A percentile compares a stretch with the other conserved stretches of the same genome.
Conservation (phyloP, 768 basidiomycete species). For the Tulasnella sp. region DNA sequence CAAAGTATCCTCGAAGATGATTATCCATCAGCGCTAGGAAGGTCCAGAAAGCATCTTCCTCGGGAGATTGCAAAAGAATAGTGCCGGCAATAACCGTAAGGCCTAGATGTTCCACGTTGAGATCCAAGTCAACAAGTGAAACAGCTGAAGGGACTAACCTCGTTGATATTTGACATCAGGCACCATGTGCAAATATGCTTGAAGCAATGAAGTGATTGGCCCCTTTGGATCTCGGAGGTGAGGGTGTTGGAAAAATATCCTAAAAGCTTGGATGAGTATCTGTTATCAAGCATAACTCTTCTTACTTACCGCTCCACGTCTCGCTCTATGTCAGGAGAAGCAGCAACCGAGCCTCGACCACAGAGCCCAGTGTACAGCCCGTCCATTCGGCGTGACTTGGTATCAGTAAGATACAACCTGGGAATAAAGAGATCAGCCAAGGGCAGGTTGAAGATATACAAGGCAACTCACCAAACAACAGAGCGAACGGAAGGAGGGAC, state of each 20-base stretch:
- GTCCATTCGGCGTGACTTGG: slow-evolving; percentile 53
- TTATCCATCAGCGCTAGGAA: slow-evolving; percentile 78
- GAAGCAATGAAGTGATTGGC: slow-evolving; percentile 42
- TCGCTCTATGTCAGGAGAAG: slow-evolving; percentile 41
- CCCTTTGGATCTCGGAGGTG: slow-evolving; percentile 44
- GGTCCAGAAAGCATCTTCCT: slow-evolving; percentile 87
- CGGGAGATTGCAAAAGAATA: slow-evolving; percentile 58
- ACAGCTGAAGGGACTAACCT: slow-evolving; percentile 32
- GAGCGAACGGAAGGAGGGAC: slow-evolving; percentile 77
- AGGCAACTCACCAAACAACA: slow-evolving; percentile 46
- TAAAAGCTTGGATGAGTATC: slow-evolving; percentile 4
- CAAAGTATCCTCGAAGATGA: slow-evolving; percentile 68
- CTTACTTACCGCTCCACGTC: slow-evolving; percentile 36
- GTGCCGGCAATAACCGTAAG: slow-evolving; percentile 59
- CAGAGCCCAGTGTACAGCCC: slow-evolving; percentile 54
- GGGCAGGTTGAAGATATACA: background rate
- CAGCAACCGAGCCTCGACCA: slow-evolving; percentile 40
- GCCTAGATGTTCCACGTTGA: slow-evolving; percentile 30
- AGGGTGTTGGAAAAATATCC: slow-evolving; percentile 40
- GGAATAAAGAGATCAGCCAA: background rate
- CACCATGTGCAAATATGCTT: slow-evolving; percentile 75
- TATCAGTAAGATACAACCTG: slow-evolving; percentile 53
- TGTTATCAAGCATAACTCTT: background rate
- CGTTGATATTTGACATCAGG: slow-evolving; percentile 59
- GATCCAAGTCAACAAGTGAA: background rate